Conservation (phyloP, 257 asterid genomes). For the Forsythia suspensa region DNA sequence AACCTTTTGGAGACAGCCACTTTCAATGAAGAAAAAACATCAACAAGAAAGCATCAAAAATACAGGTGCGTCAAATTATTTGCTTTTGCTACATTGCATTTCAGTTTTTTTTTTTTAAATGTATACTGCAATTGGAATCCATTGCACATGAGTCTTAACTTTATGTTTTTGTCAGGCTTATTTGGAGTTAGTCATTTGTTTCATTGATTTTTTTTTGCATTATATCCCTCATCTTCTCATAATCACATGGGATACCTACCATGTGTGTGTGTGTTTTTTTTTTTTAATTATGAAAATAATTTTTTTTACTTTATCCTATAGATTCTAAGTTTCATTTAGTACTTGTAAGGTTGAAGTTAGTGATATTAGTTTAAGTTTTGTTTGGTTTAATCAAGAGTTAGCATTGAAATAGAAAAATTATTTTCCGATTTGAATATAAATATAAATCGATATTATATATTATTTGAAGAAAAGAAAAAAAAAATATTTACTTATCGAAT, state of each 20-base stretch:
- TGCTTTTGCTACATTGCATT: background rate
- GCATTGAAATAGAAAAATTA: background rate
- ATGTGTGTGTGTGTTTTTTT: background rate
- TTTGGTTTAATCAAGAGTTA: background rate
- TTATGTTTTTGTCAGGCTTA: background rate
- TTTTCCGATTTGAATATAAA: background rate
- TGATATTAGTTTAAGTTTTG: background rate
- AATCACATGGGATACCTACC: background rate
- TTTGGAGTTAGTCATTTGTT: constrained; percentile 3
- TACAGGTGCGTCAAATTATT: background rate
- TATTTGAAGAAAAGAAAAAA: too few species aligned
- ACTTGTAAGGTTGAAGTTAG: background rate
- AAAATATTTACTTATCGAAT: background rate
- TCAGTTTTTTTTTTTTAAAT: background rate
- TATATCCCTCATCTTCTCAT: background rate
- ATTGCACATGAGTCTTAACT: background rate
- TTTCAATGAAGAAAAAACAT: constrained; percentile 36
- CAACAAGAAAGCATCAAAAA: background rate
- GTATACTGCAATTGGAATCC: background rate
- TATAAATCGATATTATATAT: too few species aligned
- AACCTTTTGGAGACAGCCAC: constrained; percentile 43
- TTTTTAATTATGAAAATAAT: background rate
- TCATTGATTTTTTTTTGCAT: background rate
- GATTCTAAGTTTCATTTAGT: background rate
- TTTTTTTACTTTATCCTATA: background rate